phyloP scores from a whole-genome alignment of 345 rosid genomes.

The Sisymbrium altissimum region DNA sequence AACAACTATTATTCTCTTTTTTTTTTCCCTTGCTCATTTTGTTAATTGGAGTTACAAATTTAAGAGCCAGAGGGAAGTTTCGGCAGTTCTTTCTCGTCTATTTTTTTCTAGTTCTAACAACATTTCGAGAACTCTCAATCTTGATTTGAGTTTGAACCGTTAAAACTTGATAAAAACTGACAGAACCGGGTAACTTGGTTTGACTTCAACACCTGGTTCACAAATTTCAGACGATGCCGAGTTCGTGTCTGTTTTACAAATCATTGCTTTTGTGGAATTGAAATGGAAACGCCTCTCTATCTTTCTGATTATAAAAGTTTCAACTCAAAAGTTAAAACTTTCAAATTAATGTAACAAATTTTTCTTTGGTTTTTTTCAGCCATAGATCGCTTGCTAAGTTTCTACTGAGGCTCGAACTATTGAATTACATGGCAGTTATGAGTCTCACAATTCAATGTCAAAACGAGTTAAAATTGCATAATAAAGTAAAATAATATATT shows the following conservation, averaged over 20 bases:
- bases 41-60: constrained; percentile 14
- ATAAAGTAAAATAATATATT: background rate
- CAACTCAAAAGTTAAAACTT: too few relatives aligned
- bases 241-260: background rate
- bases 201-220: background rate
- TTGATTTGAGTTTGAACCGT: background rate
- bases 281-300: too few relatives aligned
- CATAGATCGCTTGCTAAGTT: too few relatives aligned
- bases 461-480: background rate
- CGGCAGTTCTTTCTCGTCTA: constrained; percentile 2
- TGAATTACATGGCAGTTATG: too few relatives aligned
- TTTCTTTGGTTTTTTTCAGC: too few relatives aligned
- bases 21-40: constrained; percentile 14
- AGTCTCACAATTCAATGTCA: background rate
- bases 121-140: background rate
- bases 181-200: background rate
- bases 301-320: too few relatives aligned
- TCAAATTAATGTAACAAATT: too few relatives aligned
- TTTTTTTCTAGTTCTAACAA: background rate
- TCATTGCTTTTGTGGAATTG: background rate
- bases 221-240: background rate
- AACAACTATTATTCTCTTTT: background rate
- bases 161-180: background rate
- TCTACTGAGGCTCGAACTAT: too few relatives aligned
- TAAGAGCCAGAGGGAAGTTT: constrained; percentile 1